Base-by-base conservation (phyloP, 129 eudicot species). In the Arctium lappa region DNA sequence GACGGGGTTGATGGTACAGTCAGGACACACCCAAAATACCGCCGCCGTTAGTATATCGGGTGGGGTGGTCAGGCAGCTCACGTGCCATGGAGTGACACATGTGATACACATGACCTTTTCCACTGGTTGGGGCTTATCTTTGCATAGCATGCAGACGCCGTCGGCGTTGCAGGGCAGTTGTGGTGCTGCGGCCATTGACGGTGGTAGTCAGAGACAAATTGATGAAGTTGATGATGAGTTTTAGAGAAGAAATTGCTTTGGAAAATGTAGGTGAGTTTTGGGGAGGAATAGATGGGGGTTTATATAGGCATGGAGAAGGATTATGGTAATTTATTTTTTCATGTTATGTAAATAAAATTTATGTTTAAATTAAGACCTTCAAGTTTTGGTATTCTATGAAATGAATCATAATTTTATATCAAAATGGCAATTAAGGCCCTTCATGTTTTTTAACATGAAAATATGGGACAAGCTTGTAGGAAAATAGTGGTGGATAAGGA, bases 121-220 rank as follows among this genome's bases (percentile, higher is more conserved):
- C 34, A 63, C 72, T 8, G 66, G 79, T 0, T 85, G 6, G 4
- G 91, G 80, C 56, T n/a, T 85, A 5, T 13, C 8, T 69, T 87
- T 87, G 83, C 93, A 90, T n/a, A 66, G 72, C 93, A 90, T 88
- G 85, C 93, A 90, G 22, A 79, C 62, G 60, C 93, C 93, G 50
- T 88, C 84, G 73, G 78, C 82, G 85, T 88, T 81, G 83, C 89
- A 85, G 29, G 93, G 91, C 3, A 90, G 88, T 31, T 85, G 84
- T 62, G 69, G 77, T 53, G 56, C 73, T 8, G 78, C 81, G 48
- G 81, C 90, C 92, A 89, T 89, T 75, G 73, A 32, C 27, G 10
- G 8, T n/a, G 3, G 27, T 56, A 0, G 3, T 22, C 13, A 0
- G 18, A 13, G 5, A 50, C 18, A 1, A 15, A 50, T 48, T 22